Conservation (phyloP, 768 basidiomycete genomes). For the Mycena crocata region DNA sequence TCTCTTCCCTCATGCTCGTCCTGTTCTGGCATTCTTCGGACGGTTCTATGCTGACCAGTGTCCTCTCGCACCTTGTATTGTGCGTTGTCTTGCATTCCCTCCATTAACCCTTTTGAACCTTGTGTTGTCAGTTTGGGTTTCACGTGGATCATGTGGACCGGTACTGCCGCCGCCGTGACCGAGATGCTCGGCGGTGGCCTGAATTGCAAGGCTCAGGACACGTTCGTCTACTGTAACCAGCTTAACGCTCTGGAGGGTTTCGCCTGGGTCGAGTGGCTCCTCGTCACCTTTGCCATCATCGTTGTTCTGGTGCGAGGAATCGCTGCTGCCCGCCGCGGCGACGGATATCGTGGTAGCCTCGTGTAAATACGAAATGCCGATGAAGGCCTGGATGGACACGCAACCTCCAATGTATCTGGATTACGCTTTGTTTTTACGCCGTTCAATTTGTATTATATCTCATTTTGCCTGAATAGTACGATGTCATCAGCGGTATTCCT, state of each 20-base stretch:
- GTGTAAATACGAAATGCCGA: constrained; percentile 39
- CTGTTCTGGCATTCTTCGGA: constrained; percentile 66
- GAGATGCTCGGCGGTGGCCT: constrained; percentile 75
- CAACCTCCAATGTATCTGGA: constrained; percentile 10
- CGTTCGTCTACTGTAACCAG: constrained; percentile 78
- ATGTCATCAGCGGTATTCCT: too few relatives aligned
- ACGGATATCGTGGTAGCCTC: constrained; percentile 71
- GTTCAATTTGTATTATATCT: too few relatives aligned
- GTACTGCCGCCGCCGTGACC: constrained; percentile 79
- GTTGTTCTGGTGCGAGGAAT: constrained; percentile 72
- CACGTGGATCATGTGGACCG: constrained; percentile 85
- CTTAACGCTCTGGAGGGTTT: constrained; percentile 82
- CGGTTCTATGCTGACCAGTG: constrained; percentile 66
- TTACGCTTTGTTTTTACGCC: too few relatives aligned
- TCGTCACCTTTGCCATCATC: constrained; percentile 71
- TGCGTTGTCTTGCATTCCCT: constrained; percentile 49
- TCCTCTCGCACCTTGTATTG: constrained; percentile 73
- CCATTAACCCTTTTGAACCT: background rate
- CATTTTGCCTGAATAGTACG: too few relatives aligned
- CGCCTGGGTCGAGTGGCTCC: constrained; percentile 79
- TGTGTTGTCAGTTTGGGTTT: constrained; percentile 61
- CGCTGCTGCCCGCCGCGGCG: constrained; percentile 69
- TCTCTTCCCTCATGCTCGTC: constrained; percentile 61
- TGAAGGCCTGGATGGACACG: background rate
- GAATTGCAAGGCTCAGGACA: constrained; percentile 67